Base-by-base conservation (phyloP, 768 basidiomycete genomes). In the Trametes meyenii region DNA sequence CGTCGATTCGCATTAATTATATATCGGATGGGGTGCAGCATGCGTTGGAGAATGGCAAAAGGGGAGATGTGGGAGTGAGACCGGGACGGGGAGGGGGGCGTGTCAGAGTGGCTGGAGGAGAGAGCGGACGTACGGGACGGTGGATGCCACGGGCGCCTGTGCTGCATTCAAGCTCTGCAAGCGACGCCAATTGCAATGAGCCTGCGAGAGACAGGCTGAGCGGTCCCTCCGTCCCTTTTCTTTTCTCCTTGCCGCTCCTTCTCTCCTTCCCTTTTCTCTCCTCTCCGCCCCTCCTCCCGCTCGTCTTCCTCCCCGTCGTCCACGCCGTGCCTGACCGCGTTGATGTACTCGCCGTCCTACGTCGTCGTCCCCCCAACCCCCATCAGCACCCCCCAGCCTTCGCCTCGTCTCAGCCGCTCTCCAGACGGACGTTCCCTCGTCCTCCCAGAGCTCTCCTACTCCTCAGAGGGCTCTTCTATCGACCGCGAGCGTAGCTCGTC, bases 401-500 rank as follows among this genome's bases (percentile, higher is more conserved):
- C 55, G n/a, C 64, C 53, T 38, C 56, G 36, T 38, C 55, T 56
- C 39, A 43, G 39, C 48, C 55, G 50, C 12, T 26, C 35, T 19
- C 62, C 55, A 33, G 59, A 64, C 64, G 50, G 56, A 57, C 50
- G 64, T 73, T 70, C 76, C 50, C 71, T 74, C 24, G 71, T 74
- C 56, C 70, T 74, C 45, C 76, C 79, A 63, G 78, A 71, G 63
- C 75, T 74, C 70, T 12, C 54, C n/a, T 58, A 55, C 49, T 73
- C 69, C 55, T 67, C 68, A 48, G 74, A 71, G 51, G 68, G 71
- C 54, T 54, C 59, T 5, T 63, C 56, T 10, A 65, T 65, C 21
- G 77, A 77, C 52, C 76, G 76, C 66, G 81, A 79, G 19, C 82
- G 86, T 60, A 78, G 77, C 58, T 86, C 88, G 0, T 85, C 88